These are phyloP conservation scores for Pisolithus thermaeus DNA, from an alignment of 1,284 basidiomycete genomes.

Conservation along the genomic window DNA sequence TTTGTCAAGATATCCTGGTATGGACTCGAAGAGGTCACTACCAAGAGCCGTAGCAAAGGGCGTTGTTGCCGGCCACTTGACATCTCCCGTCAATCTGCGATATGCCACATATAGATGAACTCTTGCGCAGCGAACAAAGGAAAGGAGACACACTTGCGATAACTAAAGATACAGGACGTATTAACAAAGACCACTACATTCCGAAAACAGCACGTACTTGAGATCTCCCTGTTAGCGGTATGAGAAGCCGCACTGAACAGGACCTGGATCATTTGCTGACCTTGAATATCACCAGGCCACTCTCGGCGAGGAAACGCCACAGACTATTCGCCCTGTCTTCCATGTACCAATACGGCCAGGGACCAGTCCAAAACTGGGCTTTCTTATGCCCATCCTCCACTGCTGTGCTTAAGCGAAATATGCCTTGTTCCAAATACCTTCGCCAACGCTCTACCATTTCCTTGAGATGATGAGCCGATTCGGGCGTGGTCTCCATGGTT, in stretches of 20 bases:
- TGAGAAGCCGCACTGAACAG: neutral
- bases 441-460: slow-evolving; percentile 73
- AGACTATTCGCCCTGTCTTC: slow-evolving; percentile 54
- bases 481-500: slow-evolving; percentile 17
- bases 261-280: slow-evolving; percentile 27
- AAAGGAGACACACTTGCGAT: slow-evolving; percentile 61
- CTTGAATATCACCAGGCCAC: slow-evolving; percentile 90
- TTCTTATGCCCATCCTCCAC: slow-evolving; percentile 32
- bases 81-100: slow-evolving; percentile 80
- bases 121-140: slow-evolving; percentile 6
- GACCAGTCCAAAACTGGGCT: slow-evolving; percentile 81
- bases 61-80: slow-evolving; percentile 85
- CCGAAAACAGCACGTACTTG: slow-evolving; percentile 49
- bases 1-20: slow-evolving; percentile 3
- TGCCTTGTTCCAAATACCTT: slow-evolving; percentile 60
- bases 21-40: slow-evolving; percentile 19
- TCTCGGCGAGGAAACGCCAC: slow-evolving; percentile 53
- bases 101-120: slow-evolving; percentile 19
- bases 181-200: neutral
- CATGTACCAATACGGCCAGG: slow-evolving; percentile 82
- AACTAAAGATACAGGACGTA: slow-evolving; percentile 37
- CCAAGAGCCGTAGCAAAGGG: slow-evolving; percentile 78
- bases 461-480: slow-evolving; percentile 40
- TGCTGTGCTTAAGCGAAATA: slow-evolving; percentile 59
- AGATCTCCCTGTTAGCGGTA: slow-evolving; percentile 65